A percentile compares a stretch with the other conserved stretches of the same genome.
These are phyloP conservation scores for Exophiala sp. DNA, from an alignment of 2,329 filamentous ascomycete species.

Conservation along the genomic window DNA sequence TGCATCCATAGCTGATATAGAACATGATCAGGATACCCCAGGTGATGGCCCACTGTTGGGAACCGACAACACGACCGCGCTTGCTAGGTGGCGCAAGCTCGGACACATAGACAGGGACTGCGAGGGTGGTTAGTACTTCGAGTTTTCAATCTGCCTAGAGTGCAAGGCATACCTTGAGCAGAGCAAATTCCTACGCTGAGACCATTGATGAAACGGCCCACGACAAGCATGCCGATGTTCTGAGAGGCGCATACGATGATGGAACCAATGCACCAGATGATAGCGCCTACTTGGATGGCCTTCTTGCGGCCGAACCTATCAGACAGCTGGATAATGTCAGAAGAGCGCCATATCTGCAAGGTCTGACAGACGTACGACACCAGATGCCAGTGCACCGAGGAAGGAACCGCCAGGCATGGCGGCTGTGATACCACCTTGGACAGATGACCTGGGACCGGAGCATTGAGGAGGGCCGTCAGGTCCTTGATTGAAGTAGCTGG, in stretches of 20 bases:
- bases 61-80: slow-evolving; percentile 62
- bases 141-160: slow-evolving; percentile 69
- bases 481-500: slow-evolving; percentile 48
- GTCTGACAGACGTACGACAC: slow-evolving; percentile 60
- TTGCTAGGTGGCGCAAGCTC: slow-evolving; percentile 60
- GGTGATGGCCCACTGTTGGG: slow-evolving; percentile 73
- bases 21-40: slow-evolving; percentile 67
- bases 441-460: slow-evolving; percentile 35
- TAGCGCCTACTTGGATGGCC: slow-evolving; percentile 51
- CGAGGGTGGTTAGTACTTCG: slow-evolving; percentile 41
- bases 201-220: slow-evolving; percentile 68
- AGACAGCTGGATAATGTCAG: slow-evolving; percentile 49
- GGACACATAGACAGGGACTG: slow-evolving; percentile 66
- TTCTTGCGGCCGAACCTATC: slow-evolving; percentile 54
- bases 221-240: slow-evolving; percentile 67
- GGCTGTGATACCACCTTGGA: slow-evolving; percentile 57
- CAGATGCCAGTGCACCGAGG: slow-evolving; percentile 56
- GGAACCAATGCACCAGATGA: slow-evolving; percentile 43
- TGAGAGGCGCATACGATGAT: slow-evolving; percentile 41
- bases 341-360: not conserved
- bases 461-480: slow-evolving; percentile 50
- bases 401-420: slow-evolving; percentile 72
- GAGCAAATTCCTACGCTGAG: slow-evolving; percentile 71
- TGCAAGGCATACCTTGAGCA: slow-evolving; percentile 49
- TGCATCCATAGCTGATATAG: slow-evolving; percentile 53